These are phyloP conservation scores for Ascochyta pisi DNA, from an alignment of 2,329 filamentous ascomycete species.

Conservation along the genomic window DNA sequence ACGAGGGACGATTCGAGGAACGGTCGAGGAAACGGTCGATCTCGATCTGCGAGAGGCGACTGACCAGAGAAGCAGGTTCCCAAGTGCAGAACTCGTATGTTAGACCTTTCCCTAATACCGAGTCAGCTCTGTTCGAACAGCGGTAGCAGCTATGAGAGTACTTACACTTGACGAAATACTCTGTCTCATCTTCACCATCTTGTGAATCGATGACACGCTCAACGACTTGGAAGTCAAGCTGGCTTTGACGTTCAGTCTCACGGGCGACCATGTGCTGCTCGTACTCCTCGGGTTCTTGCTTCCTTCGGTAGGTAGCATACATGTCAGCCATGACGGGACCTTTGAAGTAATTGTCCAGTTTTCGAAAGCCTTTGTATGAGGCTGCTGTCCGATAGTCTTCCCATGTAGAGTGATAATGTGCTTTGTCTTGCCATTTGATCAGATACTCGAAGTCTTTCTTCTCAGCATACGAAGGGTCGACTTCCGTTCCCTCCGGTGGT, in stretches of 20 bases:
- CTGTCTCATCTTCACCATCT: slow-evolving; percentile 77
- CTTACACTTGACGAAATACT: slow-evolving; percentile 92
- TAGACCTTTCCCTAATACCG: slow-evolving; percentile 72
- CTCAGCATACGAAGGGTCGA: slow-evolving; percentile 41
- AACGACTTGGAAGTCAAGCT: slow-evolving; percentile 89
- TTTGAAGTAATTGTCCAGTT: slow-evolving; percentile 93
- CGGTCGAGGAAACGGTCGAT: slow-evolving; percentile 92
- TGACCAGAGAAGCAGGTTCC: slow-evolving; percentile 80
- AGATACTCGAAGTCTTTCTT: slow-evolving; percentile 87
- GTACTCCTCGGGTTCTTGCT: slow-evolving; percentile 79
- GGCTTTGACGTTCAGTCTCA: slow-evolving; percentile 85
- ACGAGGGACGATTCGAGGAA: slow-evolving; percentile 78
- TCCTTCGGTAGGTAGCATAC: slow-evolving; percentile 61
- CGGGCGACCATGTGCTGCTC: slow-evolving; percentile 96
- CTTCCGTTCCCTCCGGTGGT: slow-evolving; percentile 67
- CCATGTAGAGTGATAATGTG: slow-evolving; percentile 96
- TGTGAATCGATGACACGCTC: slow-evolving; percentile 89
- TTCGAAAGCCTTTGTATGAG: slow-evolving; percentile 82
- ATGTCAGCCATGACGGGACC: slow-evolving; percentile 83
- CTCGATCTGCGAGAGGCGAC: slow-evolving; percentile 80
- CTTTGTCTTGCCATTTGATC: slow-evolving; percentile 97
- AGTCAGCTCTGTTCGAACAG: slow-evolving; percentile 30
- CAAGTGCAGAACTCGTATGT: slow-evolving; percentile 95
- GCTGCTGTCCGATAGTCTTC: slow-evolving; percentile 78
- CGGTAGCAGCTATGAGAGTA: slow-evolving; percentile 7